These are phyloP conservation scores for Trichothecium sympodiale DNA, from an alignment of 2,329 filamentous ascomycete genomes.

Conservation along the genomic window DNA sequence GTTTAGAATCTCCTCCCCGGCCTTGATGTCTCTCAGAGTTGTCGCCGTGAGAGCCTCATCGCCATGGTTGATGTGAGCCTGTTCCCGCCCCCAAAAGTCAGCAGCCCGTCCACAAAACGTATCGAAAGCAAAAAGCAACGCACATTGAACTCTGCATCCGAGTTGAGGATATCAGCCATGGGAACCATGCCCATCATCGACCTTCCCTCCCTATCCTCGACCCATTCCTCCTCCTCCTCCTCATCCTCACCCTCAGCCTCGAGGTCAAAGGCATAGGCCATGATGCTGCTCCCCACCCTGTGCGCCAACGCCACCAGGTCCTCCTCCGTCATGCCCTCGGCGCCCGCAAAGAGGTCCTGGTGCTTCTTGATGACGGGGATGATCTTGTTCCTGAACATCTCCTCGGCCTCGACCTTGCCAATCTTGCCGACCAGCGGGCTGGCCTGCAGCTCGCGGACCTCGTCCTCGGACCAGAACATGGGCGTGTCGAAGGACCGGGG, in stretches of 20 bases:
- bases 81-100: slow-evolving; percentile 2
- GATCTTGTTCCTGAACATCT: slow-evolving; percentile 50
- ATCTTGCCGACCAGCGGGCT: slow-evolving; percentile 69
- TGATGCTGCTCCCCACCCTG: slow-evolving; percentile 76
- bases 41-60: slow-evolving; percentile 56
- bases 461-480: slow-evolving; percentile 74
- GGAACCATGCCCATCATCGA: slow-evolving; percentile 76
- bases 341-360: slow-evolving; percentile 30
- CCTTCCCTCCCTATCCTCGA: slow-evolving; percentile 49
- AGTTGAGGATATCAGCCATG: slow-evolving; percentile 81
- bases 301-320: slow-evolving; percentile 49
- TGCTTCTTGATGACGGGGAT: slow-evolving; percentile 29
- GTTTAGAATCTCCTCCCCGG: slow-evolving; percentile 72
- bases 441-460: slow-evolving; percentile 63
- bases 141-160: slow-evolving; percentile 79
- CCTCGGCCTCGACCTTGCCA: slow-evolving; percentile 60
- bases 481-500: slow-evolving; percentile 66
- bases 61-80: slow-evolving; percentile 44
- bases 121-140: slow-evolving; percentile 11
- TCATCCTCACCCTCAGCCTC: slow-evolving; percentile 43
- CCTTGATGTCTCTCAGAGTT: slow-evolving; percentile 53
- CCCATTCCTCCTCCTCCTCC: slow-evolving; percentile 52
- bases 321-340: slow-evolving; percentile 25
- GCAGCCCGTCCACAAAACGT: background rate
- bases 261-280: slow-evolving; percentile 88